Evolutionary conservation across 1,284 basidiomycete species (phyloP), one percentile per base, ranked within the genome.

Genomic region (Tausonia pullulans): DNA sequence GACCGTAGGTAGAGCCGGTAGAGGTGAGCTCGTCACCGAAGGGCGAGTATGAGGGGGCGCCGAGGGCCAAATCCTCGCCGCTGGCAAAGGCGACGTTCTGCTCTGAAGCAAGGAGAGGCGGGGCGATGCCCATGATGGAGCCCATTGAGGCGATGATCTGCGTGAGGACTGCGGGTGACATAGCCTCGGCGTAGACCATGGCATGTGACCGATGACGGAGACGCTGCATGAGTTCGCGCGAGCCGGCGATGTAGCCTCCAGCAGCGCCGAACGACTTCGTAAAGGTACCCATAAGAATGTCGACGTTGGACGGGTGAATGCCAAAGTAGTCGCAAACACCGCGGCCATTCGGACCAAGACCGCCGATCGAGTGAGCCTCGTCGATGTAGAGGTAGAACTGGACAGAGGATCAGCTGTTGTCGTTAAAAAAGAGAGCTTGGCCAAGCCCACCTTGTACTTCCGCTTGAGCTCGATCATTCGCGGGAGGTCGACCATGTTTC

Each of bases 181-280:
- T 93, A 7, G 90, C 80, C 77, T 99, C 95, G 9, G 90, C 88
- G 72, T 98, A 98, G 11, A 86, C 78, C 61, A 90, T 87, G 1
- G 90, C 84, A 74, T 97, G 88, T 7, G 90, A 92, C 62, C 84
- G 81, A 41, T 92, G 72, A 39, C 93, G 87, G 4, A 99, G 82
- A 13, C 85, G 81, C 71, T 92, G 86, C 71, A 97, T 87, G 63
- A 96, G 78, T 6, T 78, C 75, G 74, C 91, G 92, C 71, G 78
- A 84, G 5, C 90, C 95, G 3, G 92, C 83, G 70, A 99, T 87
- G 79, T 99, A 98, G 13, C 95, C 95, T 63, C 95, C 95, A 0
- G 94, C 88, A 2, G 95, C 94, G 66, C 95, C 96, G 73, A 98
- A 98, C 0, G 94, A 97, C 77, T 98, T 98, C 50, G 95, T 98